Base-by-base conservation (phyloP, 2,329 filamentous ascomycete genomes). In the Alternaria consortialis region DNA sequence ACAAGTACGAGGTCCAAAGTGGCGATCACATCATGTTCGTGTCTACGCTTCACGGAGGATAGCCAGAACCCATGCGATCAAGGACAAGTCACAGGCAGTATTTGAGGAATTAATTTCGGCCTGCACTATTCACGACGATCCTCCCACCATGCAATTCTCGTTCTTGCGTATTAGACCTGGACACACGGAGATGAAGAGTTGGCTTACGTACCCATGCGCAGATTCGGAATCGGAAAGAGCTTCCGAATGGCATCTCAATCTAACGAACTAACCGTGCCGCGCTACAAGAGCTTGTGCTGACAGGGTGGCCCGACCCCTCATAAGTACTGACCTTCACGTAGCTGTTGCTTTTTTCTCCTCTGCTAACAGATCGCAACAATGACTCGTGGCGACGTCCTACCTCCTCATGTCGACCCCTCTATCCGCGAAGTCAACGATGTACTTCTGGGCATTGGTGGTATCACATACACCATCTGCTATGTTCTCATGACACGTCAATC, bases 1-100 rank as follows among this genome's bases (percentile, higher is more conserved):
- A 95, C 76, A 86, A 88, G 67, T 98, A 98, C 76, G 90, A 93
- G 80, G 81, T 99, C 59, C 89, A 94, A 80, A 80, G 84, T 63
- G 87, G 89, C 60, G 95, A 99, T 82, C 94, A 91, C 75, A 91
- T 99, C 70, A 84, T 98, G 67, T 99, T 99, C 81, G 94, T 99
- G 64, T 97, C 94, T 63, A 99, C 95, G 17, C 84, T 99, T 63
- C 95, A 99, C 79, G 95, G 95, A 59, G 95, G 95, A 62, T 98
- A 72, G 44, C 12, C 5, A 37, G 15, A 0, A 50, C 2, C 1
- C 17, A 15, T 13, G 37, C 13, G 13, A 13, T 3, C 13, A 7
- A 36, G 34, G 42, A 44, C 6, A 4, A n/a, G 7, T 37, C 1
- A n/a, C 4, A 3, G 23, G 15, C 20, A 3, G 32, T 25, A 11